phyloP scores from a whole-genome alignment of 257 asterid genomes.

The Solanum chaucha region DNA sequence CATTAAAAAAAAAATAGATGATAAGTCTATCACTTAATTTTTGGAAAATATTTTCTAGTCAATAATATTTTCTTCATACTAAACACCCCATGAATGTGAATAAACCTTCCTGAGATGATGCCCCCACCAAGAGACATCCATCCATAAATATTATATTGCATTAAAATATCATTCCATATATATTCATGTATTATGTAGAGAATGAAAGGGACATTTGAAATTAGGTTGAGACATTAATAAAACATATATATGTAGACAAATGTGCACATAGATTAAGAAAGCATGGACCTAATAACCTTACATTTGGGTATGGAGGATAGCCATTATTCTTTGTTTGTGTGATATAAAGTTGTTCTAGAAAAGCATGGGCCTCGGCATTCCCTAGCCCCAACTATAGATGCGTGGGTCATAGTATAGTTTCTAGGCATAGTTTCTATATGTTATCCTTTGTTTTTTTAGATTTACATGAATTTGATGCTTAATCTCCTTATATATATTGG shows the following conservation, averaged over 20 bases:
- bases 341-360: constrained; percentile 1
- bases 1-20: not conserved
- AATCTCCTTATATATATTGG: not conserved
- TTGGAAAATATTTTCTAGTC: not conserved
- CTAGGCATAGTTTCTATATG: not conserved
- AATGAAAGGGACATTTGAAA: not conserved
- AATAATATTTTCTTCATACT: not conserved
- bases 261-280: not conserved
- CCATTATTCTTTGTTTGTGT: not conserved
- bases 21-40: not conserved
- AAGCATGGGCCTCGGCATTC: not conserved
- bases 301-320: not conserved
- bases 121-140: not conserved
- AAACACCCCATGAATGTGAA: not conserved
- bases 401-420: not conserved
- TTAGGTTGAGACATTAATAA: not conserved
- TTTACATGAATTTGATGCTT: not conserved
- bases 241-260: not conserved
- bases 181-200: not conserved
- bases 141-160: not conserved
- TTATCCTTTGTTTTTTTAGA: not conserved
- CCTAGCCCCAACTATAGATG: not conserved
- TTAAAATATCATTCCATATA: not conserved
- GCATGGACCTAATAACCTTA: not conserved
- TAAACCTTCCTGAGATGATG: not conserved